Evolutionary conservation across 164 flowering plant species (phyloP).

Genomic region (Magnolia sinica): DNA sequence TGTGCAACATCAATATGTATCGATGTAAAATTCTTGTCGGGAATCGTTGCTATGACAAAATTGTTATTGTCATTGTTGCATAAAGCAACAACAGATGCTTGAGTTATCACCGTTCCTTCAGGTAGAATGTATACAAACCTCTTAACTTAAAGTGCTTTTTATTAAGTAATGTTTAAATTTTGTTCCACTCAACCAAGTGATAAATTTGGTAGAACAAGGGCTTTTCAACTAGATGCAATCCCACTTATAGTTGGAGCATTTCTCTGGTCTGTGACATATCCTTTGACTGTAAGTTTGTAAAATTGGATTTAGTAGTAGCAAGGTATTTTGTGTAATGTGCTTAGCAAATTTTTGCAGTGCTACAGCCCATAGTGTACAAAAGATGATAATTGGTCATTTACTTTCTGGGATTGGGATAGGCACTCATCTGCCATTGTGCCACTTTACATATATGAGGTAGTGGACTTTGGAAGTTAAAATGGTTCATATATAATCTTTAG

Average conservation of each 20-base stretch:
- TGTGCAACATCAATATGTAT: too few species aligned
- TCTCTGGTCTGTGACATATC: slow-evolving; percentile 56
- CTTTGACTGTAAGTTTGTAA: background rate
- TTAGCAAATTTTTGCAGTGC: slow-evolving; percentile 50
- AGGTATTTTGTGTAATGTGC: slow-evolving; percentile 6
- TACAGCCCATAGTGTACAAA: slow-evolving; percentile 76
- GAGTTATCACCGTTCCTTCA: too few species aligned
- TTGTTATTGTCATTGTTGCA: too few species aligned
- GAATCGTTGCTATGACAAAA: too few species aligned
- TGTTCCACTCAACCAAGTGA: too few species aligned
- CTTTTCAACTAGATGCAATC: slow-evolving; percentile 84
- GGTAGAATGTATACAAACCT: too few species aligned
- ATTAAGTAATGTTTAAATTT: too few species aligned
- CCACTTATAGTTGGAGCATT: slow-evolving; percentile 88
- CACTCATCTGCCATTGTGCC: slow-evolving; percentile 94
- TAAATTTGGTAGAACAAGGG: slow-evolving; percentile 87
- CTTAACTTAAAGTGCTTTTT: too few species aligned
- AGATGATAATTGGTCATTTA: slow-evolving; percentile 89
- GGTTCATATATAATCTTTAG: background rate
- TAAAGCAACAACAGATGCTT: too few species aligned
- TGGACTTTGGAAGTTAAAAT: slow-evolving; percentile 6
- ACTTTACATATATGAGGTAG: slow-evolving; percentile 96
- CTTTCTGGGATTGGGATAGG: slow-evolving; percentile 98
- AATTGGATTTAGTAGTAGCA: background rate
- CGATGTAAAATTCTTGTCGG: background rate